Base-by-base conservation (phyloP, 352 stramenopile species). In the Phytophthora crassamura region DNA sequence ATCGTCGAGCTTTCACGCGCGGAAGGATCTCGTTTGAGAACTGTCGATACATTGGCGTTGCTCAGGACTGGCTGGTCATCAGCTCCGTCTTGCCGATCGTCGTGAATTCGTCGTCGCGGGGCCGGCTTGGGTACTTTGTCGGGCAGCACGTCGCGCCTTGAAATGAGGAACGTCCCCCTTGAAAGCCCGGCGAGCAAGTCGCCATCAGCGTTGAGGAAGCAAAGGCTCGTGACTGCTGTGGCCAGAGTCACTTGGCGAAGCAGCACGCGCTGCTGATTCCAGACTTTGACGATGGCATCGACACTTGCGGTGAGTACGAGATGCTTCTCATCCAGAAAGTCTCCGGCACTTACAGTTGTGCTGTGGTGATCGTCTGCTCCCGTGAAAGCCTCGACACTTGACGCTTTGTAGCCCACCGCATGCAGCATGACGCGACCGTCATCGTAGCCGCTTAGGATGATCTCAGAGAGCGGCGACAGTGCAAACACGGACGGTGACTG, bases 251-350 rank as follows among this genome's bases (percentile, higher is more conserved):
- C 70, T 52, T 90, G 72, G 2, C 82, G 76, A 49, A 93, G 68
- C 8, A 89, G 40, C 28, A 61, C 71, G 54, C 84, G 84, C 16
- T 81, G 54, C 22, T 90, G 82, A 49, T 89, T 77, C 84, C 84
- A 93, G 51, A 90, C 64, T 69, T 91, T 90, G 41, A 91, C 69
- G 28, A 87, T 70, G 10, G 83, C 83, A 50, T 91, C 84, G n/a
- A 90, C 78, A 51, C 82, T 93, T 4, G 67, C 82, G 0, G 82
- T 90, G 9, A 91, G 59, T 14, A 86, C 58, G 34, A 93, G 25
- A 9, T 56, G 58, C 20, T 82, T 77, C 33, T 86, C 72, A 50
- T 93, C 82, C 2, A 89, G 60, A 62, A 89, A 93, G 38, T 90
- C 84, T 7, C 60, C 84, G 2, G 74, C 78, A 32, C 77, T 86